Percentiles rank a stretch among this genome's conserved stretches.
phyloP scores from a whole-genome alignment of 2,329 filamentous ascomycete genomes.

The Aspergillus neotritici region DNA sequence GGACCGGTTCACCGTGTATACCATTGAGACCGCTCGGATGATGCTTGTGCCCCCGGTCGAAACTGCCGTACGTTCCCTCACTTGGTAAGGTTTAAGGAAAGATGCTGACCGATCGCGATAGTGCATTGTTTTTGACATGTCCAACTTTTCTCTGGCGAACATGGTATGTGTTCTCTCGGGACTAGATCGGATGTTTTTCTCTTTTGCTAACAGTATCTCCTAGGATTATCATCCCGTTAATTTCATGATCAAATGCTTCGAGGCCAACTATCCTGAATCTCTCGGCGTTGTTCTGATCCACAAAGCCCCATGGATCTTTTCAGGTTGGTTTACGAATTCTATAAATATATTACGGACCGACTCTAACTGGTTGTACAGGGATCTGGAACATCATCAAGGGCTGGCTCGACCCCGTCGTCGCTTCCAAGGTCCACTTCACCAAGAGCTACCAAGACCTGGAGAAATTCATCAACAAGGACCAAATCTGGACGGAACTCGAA shows the following conservation, averaged over 20 bases:
- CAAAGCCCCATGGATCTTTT: conserved; percentile 95
- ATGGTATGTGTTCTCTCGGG: conserved; percentile 57
- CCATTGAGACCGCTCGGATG: conserved; percentile 90
- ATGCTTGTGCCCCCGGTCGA: conserved; percentile 74
- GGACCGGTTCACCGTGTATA: conserved; percentile 85
- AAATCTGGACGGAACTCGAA: conserved; percentile 76
- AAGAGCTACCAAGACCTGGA: conserved; percentile 74
- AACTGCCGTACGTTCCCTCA: conserved; percentile 66
- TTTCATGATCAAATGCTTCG: conserved; percentile 99
- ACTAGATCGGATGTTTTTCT: neutral
- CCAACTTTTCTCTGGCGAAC: conserved; percentile 84
- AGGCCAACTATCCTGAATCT: conserved; percentile 95
- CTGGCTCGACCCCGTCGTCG: conserved; percentile 96
- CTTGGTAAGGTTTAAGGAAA: conserved; percentile 7
- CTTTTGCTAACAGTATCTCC: conserved; percentile 1
- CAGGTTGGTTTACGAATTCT: conserved; percentile 53
- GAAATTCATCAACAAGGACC: conserved; percentile 63
- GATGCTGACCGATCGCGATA: conserved; percentile 35
- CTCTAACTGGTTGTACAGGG: conserved; percentile 43
- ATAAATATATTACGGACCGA: neutral
- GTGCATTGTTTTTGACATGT: conserved; percentile 96
- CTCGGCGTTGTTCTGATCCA: conserved; percentile 87
- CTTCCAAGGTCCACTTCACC: conserved; percentile 88
- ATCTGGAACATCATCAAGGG: conserved; percentile 93
- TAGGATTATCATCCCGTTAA: conserved; percentile 92